These are phyloP conservation scores for Botrytis deweyae DNA, from an alignment of 2,329 filamentous ascomycete genomes.

Conservation along the genomic window DNA sequence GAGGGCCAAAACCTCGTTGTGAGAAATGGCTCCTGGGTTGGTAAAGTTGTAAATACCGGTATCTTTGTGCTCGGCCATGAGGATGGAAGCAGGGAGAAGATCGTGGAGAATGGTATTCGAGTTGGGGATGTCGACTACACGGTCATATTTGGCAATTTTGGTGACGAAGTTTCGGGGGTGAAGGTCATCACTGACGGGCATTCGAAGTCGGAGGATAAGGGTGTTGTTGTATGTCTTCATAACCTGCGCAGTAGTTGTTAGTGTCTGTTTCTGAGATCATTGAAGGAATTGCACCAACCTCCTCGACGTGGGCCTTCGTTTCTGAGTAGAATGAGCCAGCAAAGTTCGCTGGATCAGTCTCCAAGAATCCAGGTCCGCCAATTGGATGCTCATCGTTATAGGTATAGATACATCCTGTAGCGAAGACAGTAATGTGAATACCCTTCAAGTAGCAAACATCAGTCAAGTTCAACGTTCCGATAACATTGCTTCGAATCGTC, in stretches of 20 bases:
- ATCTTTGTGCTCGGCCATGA: constrained; percentile 60
- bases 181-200: constrained; percentile 68
- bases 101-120: constrained; percentile 66
- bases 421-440: constrained; percentile 65
- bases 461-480: constrained; percentile 62
- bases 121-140: constrained; percentile 66
- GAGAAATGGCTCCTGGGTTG: constrained; percentile 68
- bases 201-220: constrained; percentile 64
- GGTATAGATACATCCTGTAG: constrained; percentile 66
- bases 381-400: constrained; percentile 62
- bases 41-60: constrained; percentile 69
- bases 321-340: constrained; percentile 66
- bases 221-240: constrained; percentile 61
- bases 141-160: constrained; percentile 65
- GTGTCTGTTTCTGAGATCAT: not conserved
- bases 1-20: constrained; percentile 64
- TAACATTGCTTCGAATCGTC: constrained; percentile 66
- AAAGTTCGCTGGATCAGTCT: constrained; percentile 65
- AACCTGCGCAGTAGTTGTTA: constrained; percentile 45
- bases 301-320: constrained; percentile 65
- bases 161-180: constrained; percentile 67
- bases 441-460: constrained; percentile 58
- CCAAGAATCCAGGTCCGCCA: constrained; percentile 58
- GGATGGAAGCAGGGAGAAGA: constrained; percentile 59
- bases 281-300: constrained; percentile 44